Evolutionary conservation across 2,329 filamentous ascomycete genomes (phyloP).

Genomic region (Bertia moriformis): DNA sequence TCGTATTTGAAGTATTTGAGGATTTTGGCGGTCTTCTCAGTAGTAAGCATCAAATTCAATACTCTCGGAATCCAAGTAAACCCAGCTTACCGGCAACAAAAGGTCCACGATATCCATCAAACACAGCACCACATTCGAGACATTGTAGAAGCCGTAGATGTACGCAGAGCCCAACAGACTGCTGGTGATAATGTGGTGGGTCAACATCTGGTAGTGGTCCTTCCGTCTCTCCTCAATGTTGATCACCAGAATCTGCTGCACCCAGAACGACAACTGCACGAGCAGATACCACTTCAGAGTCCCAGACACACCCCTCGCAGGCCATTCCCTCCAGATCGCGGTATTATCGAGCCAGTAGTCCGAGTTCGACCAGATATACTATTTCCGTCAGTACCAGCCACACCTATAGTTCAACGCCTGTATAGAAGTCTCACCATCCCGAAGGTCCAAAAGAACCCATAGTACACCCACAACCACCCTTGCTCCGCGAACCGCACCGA

Average conservation of each 20-base stretch:
- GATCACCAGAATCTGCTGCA: constrained; percentile 55
- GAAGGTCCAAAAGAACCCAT: constrained; percentile 40
- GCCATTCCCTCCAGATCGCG: constrained; percentile 48
- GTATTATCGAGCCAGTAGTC: constrained; percentile 42
- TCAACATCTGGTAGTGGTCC: constrained; percentile 56
- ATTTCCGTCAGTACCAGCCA: constrained; percentile 1
- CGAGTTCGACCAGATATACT: constrained; percentile 44
- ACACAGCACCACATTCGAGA: constrained; percentile 49
- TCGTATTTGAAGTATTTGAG: constrained; percentile 50
- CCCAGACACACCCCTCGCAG: constrained; percentile 36
- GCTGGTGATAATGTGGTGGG: constrained; percentile 52
- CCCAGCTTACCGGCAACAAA: constrained; percentile 35
- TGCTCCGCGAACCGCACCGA: constrained; percentile 50
- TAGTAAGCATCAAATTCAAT: constrained; percentile 4
- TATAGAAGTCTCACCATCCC: constrained; percentile 43
- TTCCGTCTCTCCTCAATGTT: constrained; percentile 55
- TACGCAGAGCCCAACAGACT: constrained; percentile 45
- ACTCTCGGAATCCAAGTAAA: no score
- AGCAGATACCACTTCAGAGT: constrained; percentile 54
- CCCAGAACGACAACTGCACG: constrained; percentile 50
- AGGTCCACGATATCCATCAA: constrained; percentile 57
- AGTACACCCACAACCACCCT: constrained; percentile 49
- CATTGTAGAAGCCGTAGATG: constrained; percentile 48
- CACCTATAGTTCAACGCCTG: no score
- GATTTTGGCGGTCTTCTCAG: constrained; percentile 48